Evolutionary conservation across 1,284 basidiomycete genomes (phyloP).

Genomic region (Pyrrhoderma lamaoense): DNA sequence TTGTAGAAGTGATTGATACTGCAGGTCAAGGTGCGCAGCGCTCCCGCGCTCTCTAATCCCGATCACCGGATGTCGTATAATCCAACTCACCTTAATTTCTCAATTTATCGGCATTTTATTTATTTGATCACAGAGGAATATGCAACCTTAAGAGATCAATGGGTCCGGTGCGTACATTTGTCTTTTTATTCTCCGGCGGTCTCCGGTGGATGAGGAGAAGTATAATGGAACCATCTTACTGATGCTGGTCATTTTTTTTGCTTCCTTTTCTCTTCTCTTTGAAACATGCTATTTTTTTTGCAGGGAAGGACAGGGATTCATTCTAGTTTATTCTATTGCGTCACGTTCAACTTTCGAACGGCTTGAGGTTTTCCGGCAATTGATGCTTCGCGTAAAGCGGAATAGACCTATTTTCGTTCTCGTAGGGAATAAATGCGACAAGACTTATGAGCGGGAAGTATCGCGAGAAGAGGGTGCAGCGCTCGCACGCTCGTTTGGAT

Average conservation of each 20-base stretch:
- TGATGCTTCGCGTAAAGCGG: conserved; percentile 90
- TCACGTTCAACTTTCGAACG: conserved; percentile 93
- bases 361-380: conserved; percentile 90
- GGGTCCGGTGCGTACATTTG: conserved; percentile 77
- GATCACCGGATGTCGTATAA: no score
- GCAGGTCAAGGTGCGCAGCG: conserved; percentile 76
- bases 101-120: conserved; percentile 7
- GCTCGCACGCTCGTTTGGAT: conserved; percentile 82
- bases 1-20: conserved; percentile 90
- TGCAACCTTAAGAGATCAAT: conserved; percentile 96
- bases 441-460: conserved; percentile 79
- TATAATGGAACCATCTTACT: no score
- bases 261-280: background rate
- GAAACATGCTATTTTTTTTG: conserved; percentile 1
- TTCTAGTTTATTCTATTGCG: conserved; percentile 97
- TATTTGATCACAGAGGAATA: conserved; percentile 69
- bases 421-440: conserved; percentile 90
- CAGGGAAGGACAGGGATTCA: conserved; percentile 97
- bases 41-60: no score
- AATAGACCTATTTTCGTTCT: conserved; percentile 81
- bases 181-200: background rate
- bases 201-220: no score
- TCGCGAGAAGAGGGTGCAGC: conserved; percentile 82
- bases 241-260: background rate
- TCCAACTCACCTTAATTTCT: no score